Conservation (phyloP, 176 grass and related monocot genomes). For the Coix lacrymajobi region DNA sequence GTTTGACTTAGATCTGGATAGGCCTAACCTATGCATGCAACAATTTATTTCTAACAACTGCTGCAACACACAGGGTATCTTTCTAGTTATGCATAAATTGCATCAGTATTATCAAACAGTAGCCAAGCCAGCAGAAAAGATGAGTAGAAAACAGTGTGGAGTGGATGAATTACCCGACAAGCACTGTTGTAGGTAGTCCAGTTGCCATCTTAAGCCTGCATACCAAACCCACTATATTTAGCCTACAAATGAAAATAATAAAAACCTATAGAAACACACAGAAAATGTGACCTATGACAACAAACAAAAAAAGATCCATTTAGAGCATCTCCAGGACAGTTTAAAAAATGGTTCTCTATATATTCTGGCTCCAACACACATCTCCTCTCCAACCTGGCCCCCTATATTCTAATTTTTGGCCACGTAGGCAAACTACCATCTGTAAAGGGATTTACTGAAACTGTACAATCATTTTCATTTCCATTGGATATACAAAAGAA, state of each 20-base stretch:
- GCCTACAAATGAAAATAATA: not conserved
- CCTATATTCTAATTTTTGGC: not conserved
- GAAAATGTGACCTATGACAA: not conserved
- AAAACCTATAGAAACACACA: not conserved
- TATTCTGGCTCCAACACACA: not conserved
- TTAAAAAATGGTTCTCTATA: not conserved
- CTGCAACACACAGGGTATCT: not conserved
- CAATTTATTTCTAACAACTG: not conserved
- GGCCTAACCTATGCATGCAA: not conserved
- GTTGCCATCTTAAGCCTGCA: conserved; percentile 88
- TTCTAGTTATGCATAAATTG: not conserved
- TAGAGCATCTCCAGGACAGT: not conserved
- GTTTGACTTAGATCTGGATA: not conserved
- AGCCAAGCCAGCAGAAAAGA: not conserved
- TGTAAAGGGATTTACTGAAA: not conserved
- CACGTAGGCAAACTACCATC: not conserved
- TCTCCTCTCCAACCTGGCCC: not conserved
- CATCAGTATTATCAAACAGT: not conserved
- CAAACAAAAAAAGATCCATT: not conserved
- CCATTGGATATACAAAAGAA: not conserved
- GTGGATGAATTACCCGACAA: conserved; percentile 57
- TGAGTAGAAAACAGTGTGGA: not conserved
- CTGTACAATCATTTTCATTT: not conserved
- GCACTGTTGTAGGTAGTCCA: conserved; percentile 90
- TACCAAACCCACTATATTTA: conserved; percentile 22